Base-by-base conservation (phyloP, 73 alveolate species). In the Symbiodinium natans region DNA sequence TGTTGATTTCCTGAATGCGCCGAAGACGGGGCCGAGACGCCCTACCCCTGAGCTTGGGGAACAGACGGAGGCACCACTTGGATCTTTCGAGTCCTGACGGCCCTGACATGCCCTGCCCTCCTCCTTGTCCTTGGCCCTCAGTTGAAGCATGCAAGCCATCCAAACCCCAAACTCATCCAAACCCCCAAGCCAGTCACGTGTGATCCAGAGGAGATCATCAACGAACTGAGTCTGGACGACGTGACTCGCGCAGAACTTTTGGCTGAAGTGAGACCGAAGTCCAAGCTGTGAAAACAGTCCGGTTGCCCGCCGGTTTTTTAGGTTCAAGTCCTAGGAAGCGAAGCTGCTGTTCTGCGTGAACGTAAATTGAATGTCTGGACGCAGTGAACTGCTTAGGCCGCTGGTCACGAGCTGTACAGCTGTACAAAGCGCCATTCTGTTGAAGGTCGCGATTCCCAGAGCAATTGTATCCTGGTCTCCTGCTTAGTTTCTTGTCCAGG, bases 361-460 rank as follows among this genome's bases (percentile, higher is more conserved):
- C n/a, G n/a, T n/a, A n/a, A n/a, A n/a, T n/a, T n/a, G n/a, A n/a
- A n/a, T n/a, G n/a, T n/a, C n/a, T n/a, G n/a, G n/a, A n/a, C n/a
- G n/a, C n/a, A n/a, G n/a, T n/a, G n/a, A n/a, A n/a, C n/a, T n/a
- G n/a, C n/a, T n/a, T n/a, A n/a, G n/a, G n/a, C n/a, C n/a, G n/a
- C n/a, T n/a, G n/a, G n/a, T n/a, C n/a, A n/a, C n/a, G n/a, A n/a
- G n/a, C n/a, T n/a, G n/a, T n/a, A n/a, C n/a, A n/a, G n/a, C n/a
- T n/a, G n/a, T n/a, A n/a, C n/a, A n/a, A n/a, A n/a, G n/a, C n/a
- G n/a, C n/a, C n/a, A n/a, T n/a, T n/a, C n/a, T n/a, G n/a, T n/a
- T n/a, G n/a, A 9, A 88, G 95, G 95, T 88, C 95, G 3, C 85
- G 95, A 6, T 88, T 88, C n/a, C 95, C 95, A 25, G 95, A 80